Base-by-base conservation (phyloP, 192 early-diverging fungal species). In the Chytriomyces confervae region DNA sequence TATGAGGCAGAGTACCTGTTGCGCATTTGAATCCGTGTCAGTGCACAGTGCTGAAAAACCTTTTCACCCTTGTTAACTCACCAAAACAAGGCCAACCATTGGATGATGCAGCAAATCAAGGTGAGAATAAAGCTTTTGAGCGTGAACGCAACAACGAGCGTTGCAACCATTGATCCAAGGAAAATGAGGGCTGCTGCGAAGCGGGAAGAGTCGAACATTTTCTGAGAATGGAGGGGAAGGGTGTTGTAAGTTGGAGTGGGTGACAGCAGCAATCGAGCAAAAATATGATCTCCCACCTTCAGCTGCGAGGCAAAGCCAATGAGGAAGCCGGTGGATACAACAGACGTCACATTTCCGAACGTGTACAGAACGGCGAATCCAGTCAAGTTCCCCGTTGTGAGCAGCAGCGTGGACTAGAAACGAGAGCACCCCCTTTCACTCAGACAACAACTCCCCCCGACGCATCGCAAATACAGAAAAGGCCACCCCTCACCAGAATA, bases 291-390 rank as follows among this genome's bases (percentile, higher is more conserved):
- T 5, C n/a, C 11, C 62, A 95, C 94, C 86, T 93, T 95, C 51
- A 98, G 61, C 84, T 98, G 97, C 77, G 91, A 89, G 66, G 81
- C 85, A 76, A 94, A 93, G 49, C 95, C 95, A 45, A 96, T 88
- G 53, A 98, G 82, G 84, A 98, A 98, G 24, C 94, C 92, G 66
- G 93, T 96, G 60, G 94, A 91, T 66, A 94, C 65, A 69, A 98
- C 76, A 44, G 95, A 94, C 23, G 97, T 69, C 23, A 97, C 74
- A 81, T 98, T 98, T 62, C 97, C 97, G 16, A 95, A 75, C 60
- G 94, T 94, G 80, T 97, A 98, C 60, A 96, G 85, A 50, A 95
- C 86, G 24, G 97, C 97, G 89, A 97, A 98, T 7, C 86, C 89
- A 8, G 88, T 78, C 61, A 95, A 73, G 49, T 89, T 82, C 7